These are phyloP conservation scores for Arthrinium phaeospermum DNA, from an alignment of 2,329 filamentous ascomycete species.

Conservation along the genomic window DNA sequence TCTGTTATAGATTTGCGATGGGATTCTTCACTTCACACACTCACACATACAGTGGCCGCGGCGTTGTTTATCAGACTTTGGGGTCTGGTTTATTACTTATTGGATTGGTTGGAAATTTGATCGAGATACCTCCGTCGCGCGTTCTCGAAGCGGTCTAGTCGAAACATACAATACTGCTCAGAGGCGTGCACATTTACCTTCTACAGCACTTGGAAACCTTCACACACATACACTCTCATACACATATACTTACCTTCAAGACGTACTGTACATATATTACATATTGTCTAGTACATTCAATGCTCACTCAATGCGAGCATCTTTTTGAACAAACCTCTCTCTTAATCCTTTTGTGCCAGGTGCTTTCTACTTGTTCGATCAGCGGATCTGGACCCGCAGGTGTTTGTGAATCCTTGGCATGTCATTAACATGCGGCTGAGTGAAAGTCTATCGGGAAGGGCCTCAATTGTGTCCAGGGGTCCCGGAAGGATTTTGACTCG, in stretches of 20 bases:
- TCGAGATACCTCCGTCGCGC: slow-evolving; percentile 14
- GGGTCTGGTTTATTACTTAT: slow-evolving; percentile 13
- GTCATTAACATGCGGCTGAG: neutral
- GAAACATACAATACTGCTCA: neutral
- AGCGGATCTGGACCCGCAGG: neutral
- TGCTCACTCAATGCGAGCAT: neutral
- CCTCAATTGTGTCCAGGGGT: too few relatives aligned
- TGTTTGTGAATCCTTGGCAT: slow-evolving; percentile 1
- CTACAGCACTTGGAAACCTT: neutral
- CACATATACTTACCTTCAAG: neutral
- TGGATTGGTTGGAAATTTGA: slow-evolving; percentile 15
- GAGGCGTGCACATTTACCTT: slow-evolving; percentile 8
- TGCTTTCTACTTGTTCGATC: neutral
- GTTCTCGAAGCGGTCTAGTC: neutral
- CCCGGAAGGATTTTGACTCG: slow-evolving; percentile 4
- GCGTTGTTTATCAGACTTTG: slow-evolving; percentile 7
- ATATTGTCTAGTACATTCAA: slow-evolving; percentile 17
- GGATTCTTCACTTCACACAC: neutral
- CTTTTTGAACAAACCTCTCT: neutral
- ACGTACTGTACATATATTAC: neutral
- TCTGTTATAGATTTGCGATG: slow-evolving; percentile 4
- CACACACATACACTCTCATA: neutral
- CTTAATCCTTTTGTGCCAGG: neutral
- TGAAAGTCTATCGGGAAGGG: neutral
- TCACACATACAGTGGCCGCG: neutral